Conservation (phyloP, 768 basidiomycete species). For the Lactarius trivialis region DNA sequence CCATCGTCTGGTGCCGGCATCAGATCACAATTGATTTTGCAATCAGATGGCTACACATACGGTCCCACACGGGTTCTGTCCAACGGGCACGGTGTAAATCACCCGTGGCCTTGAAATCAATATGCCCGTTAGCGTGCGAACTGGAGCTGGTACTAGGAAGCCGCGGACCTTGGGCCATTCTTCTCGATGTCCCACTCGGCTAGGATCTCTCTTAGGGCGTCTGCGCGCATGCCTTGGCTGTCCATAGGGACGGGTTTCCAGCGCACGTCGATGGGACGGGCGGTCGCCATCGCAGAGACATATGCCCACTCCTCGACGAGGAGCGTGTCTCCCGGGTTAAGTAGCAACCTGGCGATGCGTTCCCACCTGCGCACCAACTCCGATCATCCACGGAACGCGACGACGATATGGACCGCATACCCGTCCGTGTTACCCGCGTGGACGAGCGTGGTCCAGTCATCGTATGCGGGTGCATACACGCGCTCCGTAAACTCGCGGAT, state of each 20-base stretch:
- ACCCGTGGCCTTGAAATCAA: slow-evolving; percentile 48
- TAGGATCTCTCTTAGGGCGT: slow-evolving; percentile 52
- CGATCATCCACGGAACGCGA: not conserved
- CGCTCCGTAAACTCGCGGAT: slow-evolving; percentile 48
- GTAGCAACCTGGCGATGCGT: slow-evolving; percentile 52
- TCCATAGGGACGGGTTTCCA: slow-evolving; percentile 63
- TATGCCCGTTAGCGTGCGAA: not conserved
- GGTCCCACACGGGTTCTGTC: slow-evolving; percentile 77
- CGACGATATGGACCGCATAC: slow-evolving; percentile 12
- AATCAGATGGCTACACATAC: slow-evolving; percentile 34
- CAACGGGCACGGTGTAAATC: slow-evolving; percentile 72
- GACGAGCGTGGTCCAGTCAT: slow-evolving; percentile 49
- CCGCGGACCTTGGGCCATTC: not conserved
- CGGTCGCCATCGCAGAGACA: slow-evolving; percentile 43
- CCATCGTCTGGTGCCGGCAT: slow-evolving; percentile 47
- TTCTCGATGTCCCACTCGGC: slow-evolving; percentile 53
- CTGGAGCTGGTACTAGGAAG: not conserved
- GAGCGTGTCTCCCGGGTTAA: slow-evolving; percentile 57
- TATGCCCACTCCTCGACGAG: slow-evolving; percentile 71
- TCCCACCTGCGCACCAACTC: slow-evolving; percentile 37
- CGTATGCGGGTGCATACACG: slow-evolving; percentile 54
- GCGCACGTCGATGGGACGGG: slow-evolving; percentile 36
- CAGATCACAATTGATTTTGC: not conserved
- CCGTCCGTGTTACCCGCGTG: slow-evolving; percentile 71
- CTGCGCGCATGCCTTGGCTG: slow-evolving; percentile 59